Percentiles rank a stretch among this genome's conserved stretches.
phyloP scores from a whole-genome alignment of 2,329 filamentous ascomycete genomes.

The Trichoderma pleuroti region DNA sequence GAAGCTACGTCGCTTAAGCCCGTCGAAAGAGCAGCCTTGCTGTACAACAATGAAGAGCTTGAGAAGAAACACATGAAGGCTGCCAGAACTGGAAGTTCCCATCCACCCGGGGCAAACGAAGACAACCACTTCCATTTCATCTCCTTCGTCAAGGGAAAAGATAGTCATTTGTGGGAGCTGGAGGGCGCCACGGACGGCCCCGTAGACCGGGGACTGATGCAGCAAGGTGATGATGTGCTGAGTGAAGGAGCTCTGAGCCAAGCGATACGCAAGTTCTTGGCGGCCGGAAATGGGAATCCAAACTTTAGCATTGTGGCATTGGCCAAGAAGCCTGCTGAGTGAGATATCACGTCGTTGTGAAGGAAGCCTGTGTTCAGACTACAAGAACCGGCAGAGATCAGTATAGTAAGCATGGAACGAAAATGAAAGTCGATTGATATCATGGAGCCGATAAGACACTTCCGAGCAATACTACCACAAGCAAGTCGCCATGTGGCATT shows the following conservation, averaged over 20 bases:
- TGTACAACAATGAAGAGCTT: slow-evolving; percentile 67
- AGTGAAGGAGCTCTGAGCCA: slow-evolving; percentile 66
- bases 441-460: background rate
- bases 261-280: slow-evolving; percentile 47
- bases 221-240: slow-evolving; percentile 57
- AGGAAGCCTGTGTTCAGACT: background rate
- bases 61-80: slow-evolving; percentile 71
- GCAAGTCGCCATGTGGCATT: background rate
- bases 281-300: slow-evolving; percentile 33
- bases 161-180: slow-evolving; percentile 70
- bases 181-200: slow-evolving; percentile 74
- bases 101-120: slow-evolving; percentile 58
- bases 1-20: slow-evolving; percentile 61
- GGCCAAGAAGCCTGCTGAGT: slow-evolving; percentile 23
- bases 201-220: slow-evolving; percentile 58
- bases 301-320: slow-evolving; percentile 41
- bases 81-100: slow-evolving; percentile 64
- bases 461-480: background rate
- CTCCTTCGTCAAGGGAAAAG: slow-evolving; percentile 68
- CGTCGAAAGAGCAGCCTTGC: slow-evolving; percentile 58
- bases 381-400: background rate
- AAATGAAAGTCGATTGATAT: no score
- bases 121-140: slow-evolving; percentile 73
- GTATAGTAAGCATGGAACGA: background rate
- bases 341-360: background rate